These are phyloP conservation scores for Exophiala sideris DNA, from an alignment of 2,329 filamentous ascomycete species.

Conservation along the genomic window DNA sequence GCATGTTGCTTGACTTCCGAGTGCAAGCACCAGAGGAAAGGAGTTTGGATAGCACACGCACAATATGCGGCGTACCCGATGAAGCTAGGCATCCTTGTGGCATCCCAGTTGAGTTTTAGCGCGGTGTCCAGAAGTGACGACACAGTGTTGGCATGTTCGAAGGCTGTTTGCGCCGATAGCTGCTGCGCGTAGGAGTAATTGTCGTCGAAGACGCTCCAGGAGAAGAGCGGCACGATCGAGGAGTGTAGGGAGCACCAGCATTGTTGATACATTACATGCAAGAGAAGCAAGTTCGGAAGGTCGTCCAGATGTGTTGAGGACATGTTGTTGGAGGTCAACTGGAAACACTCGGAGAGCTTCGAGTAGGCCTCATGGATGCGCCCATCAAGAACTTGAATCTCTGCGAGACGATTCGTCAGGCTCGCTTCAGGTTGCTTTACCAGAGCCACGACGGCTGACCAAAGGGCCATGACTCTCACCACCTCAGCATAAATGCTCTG, in stretches of 20 bases:
- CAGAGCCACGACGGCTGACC: constrained; percentile 9
- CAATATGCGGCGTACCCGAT: constrained; percentile 1
- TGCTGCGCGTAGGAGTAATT: constrained; percentile 6
- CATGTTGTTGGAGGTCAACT: neutral
- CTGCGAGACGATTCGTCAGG: constrained; percentile 1
- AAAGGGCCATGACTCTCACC: constrained; percentile 10
- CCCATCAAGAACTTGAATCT: constrained; percentile 11
- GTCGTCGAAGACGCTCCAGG: constrained; percentile 3
- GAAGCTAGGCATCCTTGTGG: neutral
- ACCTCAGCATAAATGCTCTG: constrained; percentile 10
- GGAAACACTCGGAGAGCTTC: constrained; percentile 2
- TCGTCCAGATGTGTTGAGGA: neutral
- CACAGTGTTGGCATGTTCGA: constrained; percentile 6
- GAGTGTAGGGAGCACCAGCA: constrained; percentile 13
- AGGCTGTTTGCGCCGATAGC: constrained; percentile 7
- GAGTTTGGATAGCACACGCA: neutral
- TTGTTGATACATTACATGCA: constrained; percentile 11
- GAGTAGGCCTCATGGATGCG: constrained; percentile 7
- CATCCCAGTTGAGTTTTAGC: neutral
- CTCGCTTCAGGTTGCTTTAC: constrained; percentile 6
- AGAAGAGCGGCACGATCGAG: constrained; percentile 13
- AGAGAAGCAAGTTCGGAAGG: constrained; percentile 6
- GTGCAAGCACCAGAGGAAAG: neutral
- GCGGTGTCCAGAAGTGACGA: constrained; percentile 5
- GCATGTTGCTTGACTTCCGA: neutral